Evolutionary conservation across 352 stramenopile species (phyloP), one percentile per base, ranked within the genome.

Genomic region (Pythium rishiriense): DNA sequence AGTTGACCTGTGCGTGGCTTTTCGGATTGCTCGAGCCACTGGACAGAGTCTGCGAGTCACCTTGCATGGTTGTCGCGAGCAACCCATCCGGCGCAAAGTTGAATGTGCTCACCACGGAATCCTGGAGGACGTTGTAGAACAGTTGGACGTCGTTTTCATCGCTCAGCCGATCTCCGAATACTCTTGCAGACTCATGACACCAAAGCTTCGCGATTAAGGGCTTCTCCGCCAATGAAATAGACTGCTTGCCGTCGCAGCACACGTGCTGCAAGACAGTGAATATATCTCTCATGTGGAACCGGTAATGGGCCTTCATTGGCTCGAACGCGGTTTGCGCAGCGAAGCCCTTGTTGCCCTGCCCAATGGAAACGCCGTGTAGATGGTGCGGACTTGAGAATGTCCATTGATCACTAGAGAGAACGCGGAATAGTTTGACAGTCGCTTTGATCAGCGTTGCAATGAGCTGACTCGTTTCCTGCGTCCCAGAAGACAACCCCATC

Each of bases 151-250:
- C 84, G 6, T 41, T 50, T 0, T 52, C 14, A 9, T 85, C 75
- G 17, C 68, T 61, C 21, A 91, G 62, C 8, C 76, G 69, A 54
- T 93, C 85, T 12, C 75, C 70, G 19, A 90, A 75, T 1, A 83
- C 61, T 1, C 85, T 77, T 4, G 75, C 64, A 11, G 68, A 78
- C 65, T 93, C 85, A 51, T 93, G 85, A 56, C 82, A 89, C 85
- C 85, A 93, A 10, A 90, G 66, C 15, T 85, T 79, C 50, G 80
- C 76, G 1, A 91, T 41, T 4, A 63, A 35, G 0, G 76, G 59
- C 51, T 91, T 91, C 17, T 91, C 82, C 1, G 68, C 59, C 4
- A 81, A 41, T 1, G 70, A 56, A 7, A 82, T 29, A 2, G 66
- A 55, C n/a, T 74, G 59, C 9, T 63, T 74, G 19, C 70, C 63